These are phyloP conservation scores for Heliosperma pusillum DNA, from an alignment of 148 eudicot genomes.

Conservation along the genomic window DNA sequence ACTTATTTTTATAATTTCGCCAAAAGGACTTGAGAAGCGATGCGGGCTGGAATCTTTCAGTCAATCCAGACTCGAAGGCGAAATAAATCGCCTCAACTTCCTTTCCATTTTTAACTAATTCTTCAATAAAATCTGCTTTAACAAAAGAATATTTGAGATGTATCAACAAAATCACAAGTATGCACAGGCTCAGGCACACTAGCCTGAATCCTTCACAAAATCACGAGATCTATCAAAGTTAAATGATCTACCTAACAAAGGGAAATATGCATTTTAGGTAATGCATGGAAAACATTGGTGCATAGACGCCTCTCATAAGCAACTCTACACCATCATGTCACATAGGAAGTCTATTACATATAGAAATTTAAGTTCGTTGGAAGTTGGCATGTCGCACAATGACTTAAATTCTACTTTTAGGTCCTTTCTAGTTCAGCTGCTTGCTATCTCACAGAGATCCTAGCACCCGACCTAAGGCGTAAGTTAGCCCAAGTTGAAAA, in stretches of 20 bases:
- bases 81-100: constrained; percentile 56
- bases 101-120: constrained; percentile 40
- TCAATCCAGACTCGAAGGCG: constrained; percentile 45
- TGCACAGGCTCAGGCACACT: not conserved
- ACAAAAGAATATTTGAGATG: not conserved
- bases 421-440: too few species aligned
- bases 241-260: not conserved
- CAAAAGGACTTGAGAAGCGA: constrained; percentile 36
- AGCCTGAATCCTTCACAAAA: too few species aligned
- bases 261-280: not conserved
- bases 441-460: too few species aligned
- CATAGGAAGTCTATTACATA: too few species aligned
- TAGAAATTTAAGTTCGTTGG: too few species aligned
- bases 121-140: constrained; percentile 37
- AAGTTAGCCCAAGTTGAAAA: too few species aligned
- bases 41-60: constrained; percentile 46
- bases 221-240: not conserved
- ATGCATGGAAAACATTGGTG: too few species aligned
- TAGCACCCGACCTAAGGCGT: too few species aligned
- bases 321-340: too few species aligned
- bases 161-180: not conserved
- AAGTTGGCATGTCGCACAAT: too few species aligned
- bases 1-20: constrained; percentile 22
- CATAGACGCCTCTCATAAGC: too few species aligned
- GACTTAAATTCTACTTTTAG: too few species aligned